phyloP scores from a whole-genome alignment of 345 rosid species.

The Dovyalis caffra region DNA sequence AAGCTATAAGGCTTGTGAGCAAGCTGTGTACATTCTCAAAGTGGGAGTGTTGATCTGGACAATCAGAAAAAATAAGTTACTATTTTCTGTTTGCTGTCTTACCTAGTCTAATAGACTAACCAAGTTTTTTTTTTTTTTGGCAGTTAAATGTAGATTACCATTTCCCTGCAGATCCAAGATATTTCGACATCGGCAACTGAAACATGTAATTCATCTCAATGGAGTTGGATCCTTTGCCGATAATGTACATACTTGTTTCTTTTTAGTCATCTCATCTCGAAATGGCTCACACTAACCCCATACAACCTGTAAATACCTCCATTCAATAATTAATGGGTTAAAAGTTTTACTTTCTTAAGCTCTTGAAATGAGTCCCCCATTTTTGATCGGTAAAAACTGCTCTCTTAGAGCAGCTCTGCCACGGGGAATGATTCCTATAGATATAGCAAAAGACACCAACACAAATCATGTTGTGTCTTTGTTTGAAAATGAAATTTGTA shows the following conservation, averaged over 20 bases:
- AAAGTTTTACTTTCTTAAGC: not conserved
- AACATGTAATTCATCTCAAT: slow-evolving; percentile 1
- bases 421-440: too few species aligned
- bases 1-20: not conserved
- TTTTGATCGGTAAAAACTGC: not conserved
- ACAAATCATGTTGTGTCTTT: too few species aligned
- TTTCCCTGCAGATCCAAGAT: slow-evolving; percentile 83
- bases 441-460: too few species aligned
- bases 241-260: slow-evolving; percentile 31
- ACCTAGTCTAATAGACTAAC: not conserved
- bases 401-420: too few species aligned
- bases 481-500: too few species aligned
- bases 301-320: slow-evolving; percentile 10
- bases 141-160: slow-evolving; percentile 89
- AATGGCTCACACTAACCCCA: slow-evolving; percentile 19
- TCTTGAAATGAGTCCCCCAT: not conserved
- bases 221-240: slow-evolving; percentile 7
- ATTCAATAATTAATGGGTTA: slow-evolving; percentile 8
- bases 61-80: not conserved
- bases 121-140: slow-evolving; percentile 19
- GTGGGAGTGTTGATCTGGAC: not conserved
- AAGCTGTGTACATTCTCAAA: not conserved
- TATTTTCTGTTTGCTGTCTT: not conserved
- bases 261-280: slow-evolving; percentile 23
- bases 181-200: slow-evolving; percentile 67